Base-by-base conservation (phyloP, 2,329 filamentous ascomycete genomes). In the Verticillium nubilum region DNA sequence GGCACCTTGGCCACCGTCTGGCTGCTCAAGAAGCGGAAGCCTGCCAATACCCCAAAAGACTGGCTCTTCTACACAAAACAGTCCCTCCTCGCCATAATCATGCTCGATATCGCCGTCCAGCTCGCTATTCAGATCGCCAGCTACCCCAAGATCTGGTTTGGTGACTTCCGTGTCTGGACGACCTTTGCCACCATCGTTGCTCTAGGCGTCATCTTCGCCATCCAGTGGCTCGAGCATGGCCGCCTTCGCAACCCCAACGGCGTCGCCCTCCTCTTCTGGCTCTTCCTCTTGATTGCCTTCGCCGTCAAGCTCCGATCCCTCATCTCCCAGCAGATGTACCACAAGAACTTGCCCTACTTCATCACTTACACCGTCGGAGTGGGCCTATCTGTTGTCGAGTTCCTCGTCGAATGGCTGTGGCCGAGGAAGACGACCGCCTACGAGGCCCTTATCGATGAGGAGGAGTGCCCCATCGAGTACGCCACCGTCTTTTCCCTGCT, bases 11-110 rank as follows among this genome's bases (percentile, higher is more conserved):
- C 94, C 29, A 77, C 96, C 50, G 94, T 88, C 86, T 91, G 91
- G 79, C 79, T 98, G 57, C 73, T 92, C 59, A 86, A 81, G 66
- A 90, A 85, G 74, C 88, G 86, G 69, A 82, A 85, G 57, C 80
- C 87, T 37, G 69, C 86, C 58, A 83, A 85, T 0, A 84, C 94
- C 19, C 78, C 84, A 64, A 96, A 92, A 80, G 90, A 96, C 73
- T 92, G 90, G 87, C 92, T 95, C 72, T 98, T 98, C 73, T 97
- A 91, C 80, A 79, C 87, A 12, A 99, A 99, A 76, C 81, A 97
- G 84, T 92, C 70, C n/a, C 78, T 92, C 9, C 81, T 96, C 58
- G 84, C 76, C 59, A 79, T 86, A 57, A 80, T 96, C 58, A 81
- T 91, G 68, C 81, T 83, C 70, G 85, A 90, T 59, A 86, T 89